phyloP scores from a whole-genome alignment of 441 rosid genomes.

The Flueggea neowawraea region DNA sequence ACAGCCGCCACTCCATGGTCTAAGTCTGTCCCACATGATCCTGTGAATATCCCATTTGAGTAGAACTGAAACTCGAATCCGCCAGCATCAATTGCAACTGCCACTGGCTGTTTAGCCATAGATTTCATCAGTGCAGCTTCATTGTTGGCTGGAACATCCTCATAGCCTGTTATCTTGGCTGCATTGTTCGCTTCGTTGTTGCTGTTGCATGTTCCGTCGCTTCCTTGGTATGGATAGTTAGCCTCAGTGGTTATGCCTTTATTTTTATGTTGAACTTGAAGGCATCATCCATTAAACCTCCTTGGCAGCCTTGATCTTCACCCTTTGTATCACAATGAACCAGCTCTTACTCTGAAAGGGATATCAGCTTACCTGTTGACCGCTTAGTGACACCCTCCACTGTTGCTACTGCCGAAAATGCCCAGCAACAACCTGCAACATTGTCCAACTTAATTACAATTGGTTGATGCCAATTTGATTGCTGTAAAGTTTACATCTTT shows the following conservation, averaged over 20 bases:
- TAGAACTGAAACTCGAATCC: slow-evolving; percentile 64
- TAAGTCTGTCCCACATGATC: slow-evolving; percentile 57
- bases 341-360: slow-evolving; percentile 70
- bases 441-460: background rate
- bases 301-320: slow-evolving; percentile 64
- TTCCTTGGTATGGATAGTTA: slow-evolving; percentile 46
- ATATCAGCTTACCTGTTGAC: slow-evolving; percentile 40
- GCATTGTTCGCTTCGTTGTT: slow-evolving; percentile 21
- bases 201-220: slow-evolving; percentile 36
- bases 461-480: no score
- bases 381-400: slow-evolving; percentile 68
- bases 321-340: slow-evolving; percentile 60
- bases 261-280: slow-evolving; percentile 53
- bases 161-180: slow-evolving; percentile 58
- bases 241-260: slow-evolving; percentile 60
- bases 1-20: slow-evolving; percentile 65
- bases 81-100: slow-evolving; percentile 75
- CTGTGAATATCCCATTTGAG: slow-evolving; percentile 63
- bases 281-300: slow-evolving; percentile 75
- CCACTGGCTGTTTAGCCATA: slow-evolving; percentile 62
- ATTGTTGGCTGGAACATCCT: slow-evolving; percentile 52
- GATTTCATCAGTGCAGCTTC: slow-evolving; percentile 66
- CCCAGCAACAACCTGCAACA: slow-evolving; percentile 48
- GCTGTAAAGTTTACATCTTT: no score
- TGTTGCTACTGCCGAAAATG: slow-evolving; percentile 70